Percentiles rank a stretch among this genome's conserved stretches.
Evolutionary conservation across 2,329 filamentous ascomycete species (phyloP).

Genomic region (Alternaria brassicae): DNA sequence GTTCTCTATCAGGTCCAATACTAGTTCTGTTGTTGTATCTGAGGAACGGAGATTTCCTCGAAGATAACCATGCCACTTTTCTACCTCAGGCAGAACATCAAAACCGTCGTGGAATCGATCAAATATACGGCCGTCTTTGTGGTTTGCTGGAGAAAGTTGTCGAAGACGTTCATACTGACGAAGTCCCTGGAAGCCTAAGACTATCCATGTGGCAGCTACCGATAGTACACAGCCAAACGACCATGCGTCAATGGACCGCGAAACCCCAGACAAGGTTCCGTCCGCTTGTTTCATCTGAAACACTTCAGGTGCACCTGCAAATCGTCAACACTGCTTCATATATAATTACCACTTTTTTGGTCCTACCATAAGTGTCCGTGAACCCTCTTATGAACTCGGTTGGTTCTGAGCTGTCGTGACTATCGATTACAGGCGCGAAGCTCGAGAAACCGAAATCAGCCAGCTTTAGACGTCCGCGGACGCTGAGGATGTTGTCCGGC

Average conservation of each 20-base stretch:
- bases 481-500: conserved; percentile 53
- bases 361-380: conserved; percentile 49
- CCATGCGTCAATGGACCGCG: conserved; percentile 51
- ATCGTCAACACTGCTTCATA: neutral
- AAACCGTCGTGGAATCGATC: neutral
- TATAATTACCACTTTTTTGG: too few species aligned
- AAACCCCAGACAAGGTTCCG: conserved; percentile 4
- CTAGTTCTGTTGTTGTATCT: neutral
- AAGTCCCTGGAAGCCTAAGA: conserved; percentile 46
- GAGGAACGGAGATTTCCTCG: neutral
- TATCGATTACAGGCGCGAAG: conserved; percentile 22
- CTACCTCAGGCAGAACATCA: neutral
- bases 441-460: conserved; percentile 50
- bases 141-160: neutral
- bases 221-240: conserved; percentile 51
- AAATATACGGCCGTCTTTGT: rapidly evolving
- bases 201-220: conserved; percentile 49
- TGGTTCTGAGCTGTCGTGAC: conserved; percentile 2
- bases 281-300: conserved; percentile 17
- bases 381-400: conserved; percentile 31
- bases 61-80: neutral
- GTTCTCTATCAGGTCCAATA: neutral
- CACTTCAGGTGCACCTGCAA: conserved; percentile 18
- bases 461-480: conserved; percentile 48
- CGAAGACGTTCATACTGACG: conserved; percentile 30